A percentile compares a stretch with the other conserved stretches of the same genome.
Evolutionary conservation across 2,329 filamentous ascomycete species (phyloP).

Genomic region (Aspergillus melleus): DNA sequence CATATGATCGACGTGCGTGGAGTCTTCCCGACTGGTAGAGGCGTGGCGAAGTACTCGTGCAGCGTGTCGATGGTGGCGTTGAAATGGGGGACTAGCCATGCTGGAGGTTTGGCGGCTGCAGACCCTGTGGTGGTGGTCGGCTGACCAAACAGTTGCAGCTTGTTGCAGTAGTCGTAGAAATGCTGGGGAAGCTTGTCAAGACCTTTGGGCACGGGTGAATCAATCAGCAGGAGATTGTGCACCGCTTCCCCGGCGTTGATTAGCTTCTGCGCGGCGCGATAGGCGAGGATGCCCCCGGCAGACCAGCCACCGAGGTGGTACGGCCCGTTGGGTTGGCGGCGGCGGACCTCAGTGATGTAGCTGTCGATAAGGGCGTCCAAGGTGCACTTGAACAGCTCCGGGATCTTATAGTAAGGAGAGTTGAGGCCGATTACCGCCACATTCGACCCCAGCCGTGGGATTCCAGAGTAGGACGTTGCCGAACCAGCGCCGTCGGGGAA

Average conservation of each 20-base stretch:
- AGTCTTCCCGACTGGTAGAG: not conserved
- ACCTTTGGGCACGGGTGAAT: slow-evolving; percentile 59
- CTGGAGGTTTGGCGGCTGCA: not conserved
- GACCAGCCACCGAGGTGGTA: slow-evolving; percentile 68
- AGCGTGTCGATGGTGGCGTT: not conserved
- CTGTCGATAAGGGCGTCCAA: not conserved
- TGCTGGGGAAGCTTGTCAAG: not conserved
- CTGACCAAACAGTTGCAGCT: not conserved
- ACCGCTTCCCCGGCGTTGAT: slow-evolving; percentile 53
- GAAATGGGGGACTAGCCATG: slow-evolving; percentile 2
- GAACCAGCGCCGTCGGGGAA: slow-evolving; percentile 53
- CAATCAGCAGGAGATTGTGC: slow-evolving; percentile 61
- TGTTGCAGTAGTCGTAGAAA: slow-evolving; percentile 1
- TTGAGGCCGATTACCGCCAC: slow-evolving; percentile 56
- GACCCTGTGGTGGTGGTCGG: not conserved
- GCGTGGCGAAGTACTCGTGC: not conserved
- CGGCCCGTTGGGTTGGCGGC: slow-evolving; percentile 45
- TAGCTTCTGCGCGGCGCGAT: slow-evolving; percentile 60
- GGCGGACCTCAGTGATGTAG: slow-evolving; percentile 37
- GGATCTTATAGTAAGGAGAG: slow-evolving; percentile 40
- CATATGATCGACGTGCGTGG: not conserved
- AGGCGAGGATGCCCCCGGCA: slow-evolving; percentile 67
- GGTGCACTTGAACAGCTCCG: not conserved
- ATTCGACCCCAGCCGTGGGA: slow-evolving; percentile 44
- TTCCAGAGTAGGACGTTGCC: slow-evolving; percentile 42